phyloP scores from a whole-genome alignment of 2,329 filamentous ascomycete genomes.

The Lomentospora prolificans region DNA sequence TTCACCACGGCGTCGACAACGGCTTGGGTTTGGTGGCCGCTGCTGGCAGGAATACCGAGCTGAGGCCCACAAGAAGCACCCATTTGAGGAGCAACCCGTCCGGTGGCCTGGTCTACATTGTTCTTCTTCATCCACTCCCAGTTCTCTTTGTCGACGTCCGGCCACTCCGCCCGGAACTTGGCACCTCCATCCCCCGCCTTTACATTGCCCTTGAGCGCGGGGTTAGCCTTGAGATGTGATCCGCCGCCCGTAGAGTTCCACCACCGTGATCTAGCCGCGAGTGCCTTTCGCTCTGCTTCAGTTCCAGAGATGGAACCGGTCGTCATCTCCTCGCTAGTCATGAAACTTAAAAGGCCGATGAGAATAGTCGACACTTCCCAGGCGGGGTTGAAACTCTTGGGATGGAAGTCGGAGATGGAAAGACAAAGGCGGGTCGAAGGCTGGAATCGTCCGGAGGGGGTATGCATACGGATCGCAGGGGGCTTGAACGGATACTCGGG shows the following conservation, averaged over 20 bases:
- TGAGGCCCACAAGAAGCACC: conserved; percentile 41
- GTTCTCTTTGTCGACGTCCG: conserved; percentile 81
- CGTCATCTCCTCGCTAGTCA: conserved; percentile 98
- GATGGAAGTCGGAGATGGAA: conserved; percentile 95
- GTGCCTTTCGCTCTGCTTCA: conserved; percentile 65
- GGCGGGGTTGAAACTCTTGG: conserved; percentile 94
- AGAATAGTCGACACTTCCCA: conserved; percentile 98
- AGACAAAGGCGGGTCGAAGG: conserved; percentile 86
- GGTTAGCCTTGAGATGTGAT: conserved; percentile 47
- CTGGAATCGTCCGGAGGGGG: conserved; percentile 89
- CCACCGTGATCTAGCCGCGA: conserved; percentile 75
- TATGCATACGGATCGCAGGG: conserved; percentile 98
- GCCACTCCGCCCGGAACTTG: conserved; percentile 85
- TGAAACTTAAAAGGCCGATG: conserved; percentile 88
- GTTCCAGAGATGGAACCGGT: conserved; percentile 78
- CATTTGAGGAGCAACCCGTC: conserved; percentile 41
- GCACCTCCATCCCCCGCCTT: conserved; percentile 86
- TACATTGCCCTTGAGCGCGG: conserved; percentile 62
- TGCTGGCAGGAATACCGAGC: conserved; percentile 48
- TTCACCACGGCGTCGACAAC: conserved; percentile 68
- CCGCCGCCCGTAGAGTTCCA: conserved; percentile 95
- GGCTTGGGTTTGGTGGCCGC: conserved; percentile 55
- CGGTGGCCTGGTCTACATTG: conserved; percentile 68
- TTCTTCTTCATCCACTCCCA: conserved; percentile 84
- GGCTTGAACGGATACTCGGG: conserved; percentile 95